A percentile compares a stretch with the other conserved stretches of the same genome.
These are phyloP conservation scores for Suillus ampliporus DNA, from an alignment of 768 basidiomycete genomes.

Conservation along the genomic window DNA sequence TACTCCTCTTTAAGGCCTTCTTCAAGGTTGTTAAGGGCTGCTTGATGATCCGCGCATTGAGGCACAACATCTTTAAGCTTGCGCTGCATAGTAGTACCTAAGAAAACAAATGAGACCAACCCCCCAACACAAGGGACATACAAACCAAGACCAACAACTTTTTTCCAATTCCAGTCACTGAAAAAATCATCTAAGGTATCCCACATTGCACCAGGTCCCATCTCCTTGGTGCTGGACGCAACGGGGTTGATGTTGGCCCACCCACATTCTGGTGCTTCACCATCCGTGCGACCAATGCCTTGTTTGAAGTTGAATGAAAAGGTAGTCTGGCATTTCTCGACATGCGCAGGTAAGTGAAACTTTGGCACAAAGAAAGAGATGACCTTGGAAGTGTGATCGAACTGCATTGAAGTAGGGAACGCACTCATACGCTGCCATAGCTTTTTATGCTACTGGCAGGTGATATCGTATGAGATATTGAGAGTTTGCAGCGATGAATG, in stretches of 20 bases:
- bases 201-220: slow-evolving; percentile 38
- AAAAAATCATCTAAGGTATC: slow-evolving; percentile 45
- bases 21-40: slow-evolving; percentile 14
- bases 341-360: too few relatives aligned
- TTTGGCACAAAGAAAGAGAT: too few relatives aligned
- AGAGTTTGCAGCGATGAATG: too few relatives aligned
- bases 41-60: slow-evolving; percentile 13
- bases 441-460: too few relatives aligned
- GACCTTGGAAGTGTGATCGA: too few relatives aligned
- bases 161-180: slow-evolving; percentile 45
- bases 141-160: slow-evolving; percentile 29
- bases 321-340: slow-evolving; percentile 30
- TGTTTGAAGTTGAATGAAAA: slow-evolving; percentile 38
- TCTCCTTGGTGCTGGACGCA: slow-evolving; percentile 41
- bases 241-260: slow-evolving; percentile 43
- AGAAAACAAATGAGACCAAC: neutral
- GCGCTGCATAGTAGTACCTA: slow-evolving; percentile 4
- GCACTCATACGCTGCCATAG: too few relatives aligned
- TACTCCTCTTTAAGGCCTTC: neutral
- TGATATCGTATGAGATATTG: too few relatives aligned
- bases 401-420: too few relatives aligned
- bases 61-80: slow-evolving; percentile 16
- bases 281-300: slow-evolving; percentile 37
- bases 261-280: slow-evolving; percentile 42
- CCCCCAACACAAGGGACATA: slow-evolving; percentile 14